These are phyloP conservation scores for Amaranthus tricolor DNA, from an alignment of 179 eudicot species.

Conservation along the genomic window DNA sequence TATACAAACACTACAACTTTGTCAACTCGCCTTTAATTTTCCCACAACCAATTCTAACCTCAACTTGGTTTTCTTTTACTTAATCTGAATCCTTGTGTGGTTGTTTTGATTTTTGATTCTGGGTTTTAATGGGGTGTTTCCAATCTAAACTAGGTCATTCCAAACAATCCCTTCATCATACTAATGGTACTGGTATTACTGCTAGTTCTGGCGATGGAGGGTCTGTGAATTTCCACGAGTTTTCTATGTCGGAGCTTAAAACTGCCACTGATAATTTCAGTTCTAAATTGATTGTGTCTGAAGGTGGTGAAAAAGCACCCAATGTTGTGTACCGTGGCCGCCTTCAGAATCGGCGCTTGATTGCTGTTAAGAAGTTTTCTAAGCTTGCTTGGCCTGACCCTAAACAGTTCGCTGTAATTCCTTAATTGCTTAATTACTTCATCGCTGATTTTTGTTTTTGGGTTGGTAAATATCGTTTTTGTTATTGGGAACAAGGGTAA, in stretches of 20 bases:
- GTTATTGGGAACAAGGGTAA: too few relatives aligned
- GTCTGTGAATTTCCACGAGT: constrained; percentile 41
- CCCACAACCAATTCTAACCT: neutral
- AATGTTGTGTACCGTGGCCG: constrained; percentile 73
- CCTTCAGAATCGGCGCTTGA: constrained; percentile 55
- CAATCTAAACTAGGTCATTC: constrained; percentile 20
- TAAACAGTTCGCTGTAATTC: constrained; percentile 67
- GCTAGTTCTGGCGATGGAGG: constrained; percentile 27
- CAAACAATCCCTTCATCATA: constrained; percentile 15
- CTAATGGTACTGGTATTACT: constrained; percentile 30
- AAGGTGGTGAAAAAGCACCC: constrained; percentile 79
- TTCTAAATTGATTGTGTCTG: constrained; percentile 67
- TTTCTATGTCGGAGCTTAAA: constrained; percentile 54
- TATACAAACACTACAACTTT: neutral
- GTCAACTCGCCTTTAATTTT: constrained; percentile 10
- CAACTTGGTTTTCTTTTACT: constrained; percentile 8
- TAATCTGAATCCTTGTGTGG: neutral
- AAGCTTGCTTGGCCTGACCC: constrained; percentile 90
- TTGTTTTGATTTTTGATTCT: neutral
- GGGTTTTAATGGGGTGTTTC: constrained; percentile 32
- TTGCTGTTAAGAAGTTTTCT: constrained; percentile 79
- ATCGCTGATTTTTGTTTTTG: neutral
- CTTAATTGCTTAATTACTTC: neutral
- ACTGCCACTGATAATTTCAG: constrained; percentile 72
- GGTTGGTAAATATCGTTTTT: neutral